Evolutionary conservation across 2,329 filamentous ascomycete species (phyloP), one percentile per base, ranked within the genome.

Genomic region (Ceratocystis eucalypticola): DNA sequence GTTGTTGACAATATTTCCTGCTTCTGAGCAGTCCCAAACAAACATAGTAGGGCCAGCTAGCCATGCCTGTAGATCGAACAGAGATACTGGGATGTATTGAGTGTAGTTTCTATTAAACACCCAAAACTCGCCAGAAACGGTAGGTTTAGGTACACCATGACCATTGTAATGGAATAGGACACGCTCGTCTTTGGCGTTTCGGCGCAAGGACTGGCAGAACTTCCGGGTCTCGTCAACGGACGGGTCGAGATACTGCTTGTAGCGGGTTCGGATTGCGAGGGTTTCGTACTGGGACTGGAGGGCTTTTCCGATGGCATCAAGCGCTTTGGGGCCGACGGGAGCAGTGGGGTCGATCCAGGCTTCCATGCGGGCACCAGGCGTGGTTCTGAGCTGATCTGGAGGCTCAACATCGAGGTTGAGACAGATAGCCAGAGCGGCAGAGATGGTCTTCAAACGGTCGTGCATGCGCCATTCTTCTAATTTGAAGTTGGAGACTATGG

Each of bases 101-200:
- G 94, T 99, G 74, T 96, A 99, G 71, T 91, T 97, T 71, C 94
- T 93, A 76, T 99, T 99, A 76, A 99, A 99, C 4, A 97, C 95
- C 94, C 94, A 99, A 22, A 99, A 96, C 75, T 99, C 94, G 15
- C 94, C 94, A 3, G 93, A 96, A 2, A 89, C 86, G 0, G 94
- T 99, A 2, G 94, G 94, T 72, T 96, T 91, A 1, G 94, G 94
- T 10, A 99, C 94, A 61, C 94, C 94, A 75, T 99, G 94, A 17
- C 94, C 94, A 72, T 99, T 99, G 80, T 99, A 99, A 74, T 99
- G 94, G 72, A 99, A 90, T n/a, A 99, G 79, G 1, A 99, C 91
- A 62, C 94, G 83, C 77, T 99, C 94, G 67, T 96, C 92, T 75
- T 96, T 96, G 62, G 94, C 93, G 73, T 96, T 96, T 69, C 91